Base-by-base conservation (phyloP, 108 stramenopile species). In the Asterionellopsis glacialis region DNA sequence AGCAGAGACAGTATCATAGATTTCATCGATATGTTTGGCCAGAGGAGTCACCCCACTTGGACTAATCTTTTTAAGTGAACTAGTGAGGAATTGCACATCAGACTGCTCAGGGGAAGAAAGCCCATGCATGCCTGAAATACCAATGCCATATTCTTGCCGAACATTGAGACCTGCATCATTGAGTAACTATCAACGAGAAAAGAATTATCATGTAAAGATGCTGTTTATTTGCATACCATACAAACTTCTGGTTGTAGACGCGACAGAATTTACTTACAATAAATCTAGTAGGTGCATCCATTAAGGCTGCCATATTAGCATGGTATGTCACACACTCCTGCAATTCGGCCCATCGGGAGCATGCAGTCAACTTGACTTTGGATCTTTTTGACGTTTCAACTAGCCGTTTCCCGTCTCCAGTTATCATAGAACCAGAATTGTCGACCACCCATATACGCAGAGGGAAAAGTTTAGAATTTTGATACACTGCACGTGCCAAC, bases 261-360 rank as follows among this genome's bases (percentile, higher is more conserved):
- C 47, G 56, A 67, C 13, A 72, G 19, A 7, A 62, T 55, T 19
- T 19, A 21, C 14, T 25, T 25, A 61, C 64, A 9, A 69, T 19
- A 60, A 92, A 92, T 21, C 68, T 75, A 12, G 87, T 88, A 0
- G 91, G 85, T 0, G 73, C 77, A 21, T 73, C 61, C 24, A 92
- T 57, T 0, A 64, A 45, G 6, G 82, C 67, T 11, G 85, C 70
- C 60, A 89, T 64, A 50, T 85, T 75, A 9, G 73, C 80, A 63
- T 90, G 87, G 59, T 83, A 87, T 18, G 26, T 45, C 15, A 90
- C 68, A 48, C 80, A 77, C 53, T 84, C 83, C 45, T 50, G 50
- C 25, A 88, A 55, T 64, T 90, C 92, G 41, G 83, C 77, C 92
- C 88, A 90, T 51, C 92, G 70, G 9, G 82, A 83, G 59, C 82